Evolutionary conservation across 2,329 filamentous ascomycete species (phyloP).

Genomic region (Madurella fahalii): DNA sequence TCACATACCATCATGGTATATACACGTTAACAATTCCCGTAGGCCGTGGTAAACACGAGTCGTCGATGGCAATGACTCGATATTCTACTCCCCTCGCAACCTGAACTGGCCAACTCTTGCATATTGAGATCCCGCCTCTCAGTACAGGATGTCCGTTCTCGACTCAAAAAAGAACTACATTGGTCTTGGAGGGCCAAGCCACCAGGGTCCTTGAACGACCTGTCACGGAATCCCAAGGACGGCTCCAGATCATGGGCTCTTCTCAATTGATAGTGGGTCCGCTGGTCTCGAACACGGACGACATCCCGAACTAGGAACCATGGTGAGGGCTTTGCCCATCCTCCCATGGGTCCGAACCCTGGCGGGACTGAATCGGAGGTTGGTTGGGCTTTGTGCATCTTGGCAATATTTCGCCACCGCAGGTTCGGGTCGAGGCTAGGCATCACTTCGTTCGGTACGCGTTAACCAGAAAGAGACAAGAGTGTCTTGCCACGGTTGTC

Average conservation of each 20-base stretch:
- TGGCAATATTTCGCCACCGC: constrained; percentile 20
- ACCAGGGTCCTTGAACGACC: too few species aligned
- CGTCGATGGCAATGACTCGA: too few species aligned
- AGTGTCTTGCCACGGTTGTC: too few species aligned
- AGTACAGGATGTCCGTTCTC: too few species aligned
- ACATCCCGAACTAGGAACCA: constrained; percentile 9
- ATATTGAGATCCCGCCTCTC: too few species aligned
- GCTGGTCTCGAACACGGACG: constrained; percentile 18
- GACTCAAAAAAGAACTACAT: too few species aligned
- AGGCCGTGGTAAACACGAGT: too few species aligned
- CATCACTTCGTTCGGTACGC: background rate
- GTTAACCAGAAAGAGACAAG: constrained; percentile 9
- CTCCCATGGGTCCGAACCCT: constrained; percentile 10
- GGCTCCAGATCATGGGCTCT: constrained; percentile 13
- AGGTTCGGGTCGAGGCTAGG: constrained; percentile 9
- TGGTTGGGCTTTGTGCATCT: constrained; percentile 1
- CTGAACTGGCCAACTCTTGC: too few species aligned
- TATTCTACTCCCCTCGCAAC: too few species aligned
- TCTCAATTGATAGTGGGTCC: constrained; percentile 12
- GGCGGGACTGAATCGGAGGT: constrained; percentile 13
- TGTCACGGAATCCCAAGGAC: constrained; percentile 15
- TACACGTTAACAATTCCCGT: too few species aligned
- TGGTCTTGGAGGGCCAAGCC: too few species aligned
- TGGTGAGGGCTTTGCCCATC: constrained; percentile 9
- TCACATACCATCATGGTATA: too few species aligned